A percentile compares a stretch with the other conserved stretches of the same genome.
Conservation (phyloP, 208 protist genomes). For the Sergeia podlipaevii region DNA sequence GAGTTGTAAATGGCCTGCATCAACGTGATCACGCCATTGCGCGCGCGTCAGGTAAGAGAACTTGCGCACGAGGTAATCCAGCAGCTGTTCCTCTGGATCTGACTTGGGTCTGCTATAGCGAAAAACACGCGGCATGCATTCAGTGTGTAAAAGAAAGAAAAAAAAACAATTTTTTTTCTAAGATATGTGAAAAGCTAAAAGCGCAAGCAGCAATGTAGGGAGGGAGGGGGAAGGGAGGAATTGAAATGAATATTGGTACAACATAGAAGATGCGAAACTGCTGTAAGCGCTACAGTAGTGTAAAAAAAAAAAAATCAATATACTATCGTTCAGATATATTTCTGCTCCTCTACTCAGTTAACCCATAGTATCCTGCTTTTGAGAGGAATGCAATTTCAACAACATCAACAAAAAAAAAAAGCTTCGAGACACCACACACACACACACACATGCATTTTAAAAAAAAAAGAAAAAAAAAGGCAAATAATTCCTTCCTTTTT, state of each 20-base stretch:
- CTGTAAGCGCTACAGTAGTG: too few relatives aligned
- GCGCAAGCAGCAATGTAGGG: neutral
- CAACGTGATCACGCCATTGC: conserved; percentile 54
- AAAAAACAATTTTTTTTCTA: too few relatives aligned
- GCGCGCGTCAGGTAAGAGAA: conserved; percentile 55
- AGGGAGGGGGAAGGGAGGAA: neutral
- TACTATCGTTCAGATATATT: neutral
- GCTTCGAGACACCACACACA: neutral
- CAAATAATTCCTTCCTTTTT: too few relatives aligned
- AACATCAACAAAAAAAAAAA: neutral
- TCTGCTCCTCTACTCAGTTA: too few relatives aligned
- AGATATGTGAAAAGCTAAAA: too few relatives aligned
- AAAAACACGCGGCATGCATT: conserved; percentile 41
- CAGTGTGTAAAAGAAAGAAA: neutral
- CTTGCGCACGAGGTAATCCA: conserved; percentile 35
- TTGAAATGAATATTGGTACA: conserved; percentile 3
- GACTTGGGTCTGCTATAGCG: conserved; percentile 61
- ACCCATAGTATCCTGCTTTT: too few relatives aligned
- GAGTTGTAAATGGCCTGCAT: conserved; percentile 38
- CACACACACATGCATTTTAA: neutral
- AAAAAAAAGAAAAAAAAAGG: conserved; percentile 6
- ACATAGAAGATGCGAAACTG: too few relatives aligned
- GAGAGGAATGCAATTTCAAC: too few relatives aligned
- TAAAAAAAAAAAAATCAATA: neutral
- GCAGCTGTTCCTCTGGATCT: conserved; percentile 34